These are phyloP conservation scores for Iris macrosiphon DNA, from an alignment of 106 monocot species.

Conservation along the genomic window DNA sequence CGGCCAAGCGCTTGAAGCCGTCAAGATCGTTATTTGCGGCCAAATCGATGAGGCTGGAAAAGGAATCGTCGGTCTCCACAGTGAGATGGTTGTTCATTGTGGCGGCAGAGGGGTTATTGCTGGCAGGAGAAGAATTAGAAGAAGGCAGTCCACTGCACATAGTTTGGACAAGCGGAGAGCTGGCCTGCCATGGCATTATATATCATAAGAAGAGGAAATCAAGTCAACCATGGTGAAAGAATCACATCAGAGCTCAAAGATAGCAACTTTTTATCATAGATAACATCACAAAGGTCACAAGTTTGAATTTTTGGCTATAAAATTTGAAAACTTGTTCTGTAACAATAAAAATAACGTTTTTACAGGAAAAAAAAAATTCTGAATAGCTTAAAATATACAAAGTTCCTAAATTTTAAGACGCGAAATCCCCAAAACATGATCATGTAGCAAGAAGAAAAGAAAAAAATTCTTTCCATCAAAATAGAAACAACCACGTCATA, in stretches of 20 bases:
- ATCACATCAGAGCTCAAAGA: too few species aligned
- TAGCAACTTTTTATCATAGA: too few species aligned
- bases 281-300: too few species aligned
- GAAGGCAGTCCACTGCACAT: slow-evolving; percentile 38
- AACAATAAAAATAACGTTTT: too few species aligned
- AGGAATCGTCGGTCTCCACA: slow-evolving; percentile 31
- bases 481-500: neutral
- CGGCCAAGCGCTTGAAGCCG: slow-evolving; percentile 20
- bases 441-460: too few species aligned
- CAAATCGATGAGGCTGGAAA: slow-evolving; percentile 47
- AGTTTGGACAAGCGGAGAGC: slow-evolving; percentile 7
- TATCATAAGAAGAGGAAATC: too few species aligned
- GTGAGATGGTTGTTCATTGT: slow-evolving; percentile 19
- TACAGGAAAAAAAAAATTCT: too few species aligned
- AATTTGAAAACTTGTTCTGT: neutral
- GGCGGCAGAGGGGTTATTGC: too few species aligned
- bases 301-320: too few species aligned
- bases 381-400: neutral
- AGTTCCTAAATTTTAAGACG: neutral
- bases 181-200: too few species aligned
- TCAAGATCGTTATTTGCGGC: slow-evolving; percentile 61
- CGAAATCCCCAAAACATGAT: neutral
- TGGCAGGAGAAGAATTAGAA: too few species aligned
- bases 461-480: too few species aligned
- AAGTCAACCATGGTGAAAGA: neutral